These are phyloP conservation scores for Protomyces lactucae-debilis DNA, from an alignment of 1,139 yeast genomes.

Conservation along the genomic window DNA sequence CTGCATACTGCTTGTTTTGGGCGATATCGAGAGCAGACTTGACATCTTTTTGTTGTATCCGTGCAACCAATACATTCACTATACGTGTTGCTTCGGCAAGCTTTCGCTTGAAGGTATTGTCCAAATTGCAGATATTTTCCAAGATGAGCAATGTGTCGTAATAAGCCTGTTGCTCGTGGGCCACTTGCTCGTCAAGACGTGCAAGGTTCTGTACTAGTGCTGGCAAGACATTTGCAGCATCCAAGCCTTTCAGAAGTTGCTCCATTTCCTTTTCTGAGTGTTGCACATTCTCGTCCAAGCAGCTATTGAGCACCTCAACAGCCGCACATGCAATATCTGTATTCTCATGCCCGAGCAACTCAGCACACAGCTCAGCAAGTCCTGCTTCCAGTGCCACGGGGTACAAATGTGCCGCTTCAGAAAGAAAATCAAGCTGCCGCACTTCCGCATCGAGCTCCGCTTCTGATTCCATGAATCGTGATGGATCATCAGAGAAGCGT, in stretches of 20 bases:
- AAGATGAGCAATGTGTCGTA: constrained; percentile 22
- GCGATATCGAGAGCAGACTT: constrained; percentile 29
- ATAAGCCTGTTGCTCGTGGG: constrained; percentile 28
- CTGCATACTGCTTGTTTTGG: constrained; percentile 35
- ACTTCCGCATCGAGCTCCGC: constrained; percentile 36
- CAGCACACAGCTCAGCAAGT: constrained; percentile 34
- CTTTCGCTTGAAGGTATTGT: constrained; percentile 26
- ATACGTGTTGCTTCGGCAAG: constrained; percentile 29
- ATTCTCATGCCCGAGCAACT: constrained; percentile 40
- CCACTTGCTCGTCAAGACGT: constrained; percentile 30
- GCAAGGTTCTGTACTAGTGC: constrained; percentile 30
- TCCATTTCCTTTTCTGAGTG: constrained; percentile 27
- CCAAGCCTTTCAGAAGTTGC: constrained; percentile 28
- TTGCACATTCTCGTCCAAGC: constrained; percentile 33
- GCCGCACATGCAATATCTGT: constrained; percentile 38
- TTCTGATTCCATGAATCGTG: constrained; percentile 36
- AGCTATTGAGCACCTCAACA: constrained; percentile 35
- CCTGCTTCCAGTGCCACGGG: constrained; percentile 35
- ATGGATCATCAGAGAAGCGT: constrained; percentile 39
- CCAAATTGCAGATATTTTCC: constrained; percentile 31
- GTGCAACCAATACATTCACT: constrained; percentile 32
- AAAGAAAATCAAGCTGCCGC: constrained; percentile 38
- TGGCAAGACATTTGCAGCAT: constrained; percentile 24
- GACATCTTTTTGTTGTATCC: constrained; percentile 29
- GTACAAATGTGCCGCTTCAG: constrained; percentile 35